Percentiles rank a stretch among this genome's conserved stretches.
These are phyloP conservation scores for bread wheat (Triticum aestivum) DNA, from an alignment of 176 grass and related monocot genomes.

Conservation along the genomic window DNA sequence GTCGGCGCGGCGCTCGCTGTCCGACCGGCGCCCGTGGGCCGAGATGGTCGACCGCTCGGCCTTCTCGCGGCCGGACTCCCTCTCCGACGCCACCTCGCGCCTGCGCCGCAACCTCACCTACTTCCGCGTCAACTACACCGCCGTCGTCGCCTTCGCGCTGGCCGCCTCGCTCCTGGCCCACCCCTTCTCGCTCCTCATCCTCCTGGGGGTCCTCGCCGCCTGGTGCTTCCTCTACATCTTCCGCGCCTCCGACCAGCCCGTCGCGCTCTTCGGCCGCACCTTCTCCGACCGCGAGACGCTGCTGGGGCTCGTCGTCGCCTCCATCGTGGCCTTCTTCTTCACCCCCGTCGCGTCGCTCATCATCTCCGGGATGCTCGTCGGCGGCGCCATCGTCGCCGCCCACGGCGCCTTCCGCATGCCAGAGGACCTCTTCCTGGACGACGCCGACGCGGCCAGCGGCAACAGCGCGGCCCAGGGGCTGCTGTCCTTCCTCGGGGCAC, in stretches of 20 bases:
- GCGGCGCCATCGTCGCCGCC: slow-evolving; percentile 58
- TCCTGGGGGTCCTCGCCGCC: slow-evolving; percentile 65
- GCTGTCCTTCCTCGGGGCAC: slow-evolving; percentile 65
- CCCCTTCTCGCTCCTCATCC: slow-evolving; percentile 86
- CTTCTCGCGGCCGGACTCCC: slow-evolving; percentile 78
- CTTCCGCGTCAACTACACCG: slow-evolving; percentile 97
- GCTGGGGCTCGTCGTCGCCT: slow-evolving; percentile 57
- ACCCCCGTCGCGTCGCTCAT: slow-evolving; percentile 89
- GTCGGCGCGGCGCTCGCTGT: slow-evolving; percentile 71
- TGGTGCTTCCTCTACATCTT: slow-evolving; percentile 99
- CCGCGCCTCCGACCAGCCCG: slow-evolving; percentile 75
- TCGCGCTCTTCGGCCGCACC: slow-evolving; percentile 86
- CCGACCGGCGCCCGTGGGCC: slow-evolving; percentile 80
- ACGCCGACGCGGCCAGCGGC: slow-evolving; percentile 36
- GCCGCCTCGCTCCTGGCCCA: slow-evolving; percentile 72
- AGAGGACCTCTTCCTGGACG: slow-evolving; percentile 92
- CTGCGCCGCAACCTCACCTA: slow-evolving; percentile 94
- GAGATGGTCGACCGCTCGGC: slow-evolving; percentile 90
- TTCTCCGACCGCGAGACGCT: slow-evolving; percentile 96
- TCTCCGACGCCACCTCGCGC: slow-evolving; percentile 89
- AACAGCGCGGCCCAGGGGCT: slow-evolving; percentile 50
- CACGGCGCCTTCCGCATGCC: slow-evolving; percentile 80
- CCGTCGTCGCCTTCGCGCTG: slow-evolving; percentile 67
- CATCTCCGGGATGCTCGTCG: slow-evolving; percentile 80
- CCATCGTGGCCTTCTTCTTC: slow-evolving; percentile 72